Base-by-base conservation (phyloP, 1,139 yeast species). In the Zhuliangozyma blackwelliae region DNA sequence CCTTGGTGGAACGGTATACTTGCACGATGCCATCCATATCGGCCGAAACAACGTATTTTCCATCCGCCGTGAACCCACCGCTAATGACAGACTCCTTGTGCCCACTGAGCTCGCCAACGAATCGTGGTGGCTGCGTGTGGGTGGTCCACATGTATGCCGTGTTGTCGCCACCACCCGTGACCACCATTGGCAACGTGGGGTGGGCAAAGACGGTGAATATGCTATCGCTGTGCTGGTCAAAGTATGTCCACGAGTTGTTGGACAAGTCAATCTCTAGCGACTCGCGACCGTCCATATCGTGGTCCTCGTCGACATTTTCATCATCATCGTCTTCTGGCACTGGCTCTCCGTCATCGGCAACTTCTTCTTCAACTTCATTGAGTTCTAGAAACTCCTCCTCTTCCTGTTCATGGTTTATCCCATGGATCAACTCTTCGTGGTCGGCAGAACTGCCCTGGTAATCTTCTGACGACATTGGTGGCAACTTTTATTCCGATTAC, bases 1-100 rank as follows among this genome's bases (percentile, higher is more conserved):
- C 81, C 53, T 82, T 81, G 30, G 72, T 62, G 2, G 89, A 65
- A 53, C 78, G 77, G 66, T 84, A 87, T 10, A 89, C 80, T 48
- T 87, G 73, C 28, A 92, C 69, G 48, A 79, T 79, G 38, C 98
- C 98, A 36, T 79, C 80, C 99, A 92, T 92, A 59, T 94, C 98
- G 33, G 92, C 97, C 7, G 97, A 84, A 8, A 92, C 75, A 30
- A 86, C 69, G 54, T 68, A 88, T 34, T 77, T 72, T 20, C 98
- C 98, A 50, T 88, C 95, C 28, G 68, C 62, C 1, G 96, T 82
- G 60, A 94, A 92, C 0, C 81, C 87, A 34, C 94, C 92, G 8
- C 89, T 72, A 36, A 88, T 76, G 8, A 92, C 95, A 23, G 95
- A 84, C 56, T 92, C 99, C 30, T 81, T 82, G 60, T 88, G 96